Base-by-base conservation (phyloP, 805 yeast species). In the Candida verbasci region DNA sequence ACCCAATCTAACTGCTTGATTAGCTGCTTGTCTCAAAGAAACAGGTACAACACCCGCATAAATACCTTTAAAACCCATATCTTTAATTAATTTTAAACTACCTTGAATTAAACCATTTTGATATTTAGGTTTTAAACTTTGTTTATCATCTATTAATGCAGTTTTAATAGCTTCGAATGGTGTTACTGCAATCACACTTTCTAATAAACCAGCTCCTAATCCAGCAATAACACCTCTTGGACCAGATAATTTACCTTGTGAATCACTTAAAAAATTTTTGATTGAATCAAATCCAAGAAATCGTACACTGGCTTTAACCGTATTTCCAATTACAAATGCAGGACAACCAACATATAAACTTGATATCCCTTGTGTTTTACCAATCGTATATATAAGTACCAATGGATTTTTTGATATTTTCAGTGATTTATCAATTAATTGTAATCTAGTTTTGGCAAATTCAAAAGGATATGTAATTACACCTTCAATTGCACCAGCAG, bases 91-190 rank as follows among this genome's bases (percentile, higher is more conserved):
- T 47, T 69, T 68, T 38, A 83, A 51, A 8, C 87, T 70, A 7
- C 95, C 94, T 22, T 74, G 65, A 17, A 74, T 38, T 35, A 80
- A 57, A 1, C 83, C 80, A 46, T 65, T 64, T 45, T 80, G 86
- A 62, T 91, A 93, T 58, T 75, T 81, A 31, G 97, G 97, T 37
- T 70, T 72, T 3, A 76, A 64, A 4, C 82, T 52, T 60, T 83
- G 94, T 47, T 82, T 86, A 57, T 91, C 98, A 63, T 91, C 98
- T 48, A 91, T 93, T 62, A 89, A 72, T 0, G 94, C 96, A 0
- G 97, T 91, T 56, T 91, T 91, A 61, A 91, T 86, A 24, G 96
- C 95, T 60, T 91, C 98, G 38, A 89, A 88, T 2, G 98, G 98
- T 0, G 98, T 91, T 32, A 93, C 95, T 0, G 97, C 97, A 30